phyloP scores from a whole-genome alignment of 768 basidiomycete genomes.

The Boletus edulis region DNA sequence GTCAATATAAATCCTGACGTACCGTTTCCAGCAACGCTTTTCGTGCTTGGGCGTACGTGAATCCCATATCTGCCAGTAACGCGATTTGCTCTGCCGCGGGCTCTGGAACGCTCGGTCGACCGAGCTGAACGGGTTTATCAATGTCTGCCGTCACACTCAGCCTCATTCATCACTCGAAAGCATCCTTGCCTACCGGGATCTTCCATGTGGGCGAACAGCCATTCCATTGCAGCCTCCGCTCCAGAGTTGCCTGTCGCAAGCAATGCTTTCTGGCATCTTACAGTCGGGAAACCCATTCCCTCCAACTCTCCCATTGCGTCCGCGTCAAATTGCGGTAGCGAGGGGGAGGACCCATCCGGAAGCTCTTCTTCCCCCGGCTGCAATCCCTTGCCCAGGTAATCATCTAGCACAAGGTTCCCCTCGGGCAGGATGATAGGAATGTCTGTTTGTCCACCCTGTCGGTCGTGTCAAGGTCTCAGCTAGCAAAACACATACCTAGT shows the following conservation, averaged over 20 bases:
- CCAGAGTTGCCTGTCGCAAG: slow-evolving; percentile 80
- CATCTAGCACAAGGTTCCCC: slow-evolving; percentile 58
- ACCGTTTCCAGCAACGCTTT: slow-evolving; percentile 90
- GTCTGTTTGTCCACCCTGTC: slow-evolving; percentile 45
- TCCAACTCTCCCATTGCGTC: slow-evolving; percentile 74
- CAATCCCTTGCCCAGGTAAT: slow-evolving; percentile 67
- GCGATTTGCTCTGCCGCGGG: slow-evolving; percentile 68
- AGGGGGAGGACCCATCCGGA: slow-evolving; percentile 47
- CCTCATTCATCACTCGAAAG: background rate
- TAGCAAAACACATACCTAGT: slow-evolving; percentile 56
- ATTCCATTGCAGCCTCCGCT: slow-evolving; percentile 87
- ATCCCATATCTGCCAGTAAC: slow-evolving; percentile 90
- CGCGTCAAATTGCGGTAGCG: slow-evolving; percentile 67
- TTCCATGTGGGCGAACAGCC: slow-evolving; percentile 95
- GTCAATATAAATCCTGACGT: slow-evolving; percentile 23
- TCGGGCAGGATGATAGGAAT: slow-evolving; percentile 77
- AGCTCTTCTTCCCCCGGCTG: slow-evolving; percentile 69
- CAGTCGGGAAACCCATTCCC: slow-evolving; percentile 86
- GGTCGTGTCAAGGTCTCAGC: background rate
- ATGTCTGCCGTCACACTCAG: slow-evolving; percentile 58
- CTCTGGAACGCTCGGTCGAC: slow-evolving; percentile 40
- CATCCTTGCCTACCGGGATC: slow-evolving; percentile 63
- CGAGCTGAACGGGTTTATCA: slow-evolving; percentile 64
- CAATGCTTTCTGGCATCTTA: slow-evolving; percentile 88
- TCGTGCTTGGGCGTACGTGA: slow-evolving; percentile 73